A percentile compares a stretch with the other conserved stretches of the same genome.
Conservation (phyloP, 2,329 filamentous ascomycete species). For the Claviceps humidiphila region DNA sequence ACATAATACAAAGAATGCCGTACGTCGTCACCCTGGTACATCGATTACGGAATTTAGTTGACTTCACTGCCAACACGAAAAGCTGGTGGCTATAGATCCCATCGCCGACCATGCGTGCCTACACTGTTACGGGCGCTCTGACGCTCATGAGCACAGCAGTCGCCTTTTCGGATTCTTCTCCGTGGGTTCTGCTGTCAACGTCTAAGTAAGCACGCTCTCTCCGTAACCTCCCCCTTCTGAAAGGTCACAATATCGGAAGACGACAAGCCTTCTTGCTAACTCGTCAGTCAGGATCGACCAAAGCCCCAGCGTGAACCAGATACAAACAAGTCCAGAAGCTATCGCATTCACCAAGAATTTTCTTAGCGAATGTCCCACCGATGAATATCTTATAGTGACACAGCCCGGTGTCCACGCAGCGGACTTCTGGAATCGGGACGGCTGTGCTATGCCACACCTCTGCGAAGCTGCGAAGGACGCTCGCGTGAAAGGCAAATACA, state of each 20-base stretch:
- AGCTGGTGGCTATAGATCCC: neutral
- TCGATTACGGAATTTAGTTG: slow-evolving; percentile 10
- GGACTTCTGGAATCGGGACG: slow-evolving; percentile 46
- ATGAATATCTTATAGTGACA: slow-evolving; percentile 63
- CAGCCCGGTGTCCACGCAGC: slow-evolving; percentile 61
- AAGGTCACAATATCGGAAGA: slow-evolving; percentile 2
- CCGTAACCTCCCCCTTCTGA: neutral
- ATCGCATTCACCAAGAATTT: slow-evolving; percentile 31
- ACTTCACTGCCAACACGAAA: slow-evolving; percentile 13
- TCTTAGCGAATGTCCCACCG: slow-evolving; percentile 56
- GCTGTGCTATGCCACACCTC: slow-evolving; percentile 40
- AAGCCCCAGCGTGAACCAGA: slow-evolving; percentile 23
- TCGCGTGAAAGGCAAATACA: slow-evolving; percentile 26
- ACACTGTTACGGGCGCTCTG: slow-evolving; percentile 35
- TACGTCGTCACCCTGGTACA: neutral
- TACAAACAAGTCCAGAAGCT: slow-evolving; percentile 36
- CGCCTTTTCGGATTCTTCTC: slow-evolving; percentile 77
- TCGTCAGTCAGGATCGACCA: slow-evolving; percentile 19
- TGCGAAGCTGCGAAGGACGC: slow-evolving; percentile 25
- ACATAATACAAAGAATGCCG: neutral
- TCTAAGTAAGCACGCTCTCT: slow-evolving; percentile 49
- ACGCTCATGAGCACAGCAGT: slow-evolving; percentile 44
- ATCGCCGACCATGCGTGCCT: slow-evolving; percentile 37
- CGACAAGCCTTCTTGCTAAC: slow-evolving; percentile 2
- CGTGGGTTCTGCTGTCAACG: slow-evolving; percentile 80